Conservation (phyloP, 768 basidiomycete species). For the Suillus paluster region DNA sequence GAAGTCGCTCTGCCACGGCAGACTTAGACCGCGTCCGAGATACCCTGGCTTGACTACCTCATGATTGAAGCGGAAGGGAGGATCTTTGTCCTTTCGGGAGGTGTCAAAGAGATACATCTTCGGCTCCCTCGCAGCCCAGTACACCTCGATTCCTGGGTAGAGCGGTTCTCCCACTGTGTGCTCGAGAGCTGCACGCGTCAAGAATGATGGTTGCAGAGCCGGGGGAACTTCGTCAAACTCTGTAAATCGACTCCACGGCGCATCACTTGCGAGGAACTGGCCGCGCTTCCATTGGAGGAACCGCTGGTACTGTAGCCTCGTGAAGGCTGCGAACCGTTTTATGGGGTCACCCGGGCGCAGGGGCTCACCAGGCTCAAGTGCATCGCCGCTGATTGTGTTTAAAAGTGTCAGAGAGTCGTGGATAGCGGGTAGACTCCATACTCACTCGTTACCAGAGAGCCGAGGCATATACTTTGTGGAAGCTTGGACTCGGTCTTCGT, state of each 20-base stretch:
- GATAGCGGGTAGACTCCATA: background rate
- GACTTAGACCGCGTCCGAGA: constrained; percentile 33
- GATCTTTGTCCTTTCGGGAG: constrained; percentile 5
- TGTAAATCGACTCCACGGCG: constrained; percentile 8
- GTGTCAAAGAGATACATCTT: constrained; percentile 19
- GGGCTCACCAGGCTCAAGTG: constrained; percentile 18
- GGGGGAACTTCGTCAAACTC: constrained; percentile 24
- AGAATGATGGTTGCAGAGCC: constrained; percentile 23
- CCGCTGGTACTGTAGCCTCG: constrained; percentile 35
- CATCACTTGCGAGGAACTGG: constrained; percentile 14
- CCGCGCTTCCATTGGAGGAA: constrained; percentile 35
- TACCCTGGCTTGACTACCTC: constrained; percentile 27
- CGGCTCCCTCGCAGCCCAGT: constrained; percentile 33
- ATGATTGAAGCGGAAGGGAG: constrained; percentile 28
- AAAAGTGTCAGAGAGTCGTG: too few species aligned
- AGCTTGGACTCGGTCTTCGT: constrained; percentile 14
- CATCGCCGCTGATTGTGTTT: constrained; percentile 3
- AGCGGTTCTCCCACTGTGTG: constrained; percentile 37
- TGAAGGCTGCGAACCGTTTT: constrained; percentile 30
- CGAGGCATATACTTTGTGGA: constrained; percentile 36
- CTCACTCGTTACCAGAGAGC: constrained; percentile 32
- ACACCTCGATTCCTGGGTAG: constrained; percentile 40
- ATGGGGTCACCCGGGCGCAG: background rate
- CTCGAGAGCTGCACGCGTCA: constrained; percentile 37
- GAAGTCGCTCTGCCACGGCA: constrained; percentile 44